Percentiles rank a stretch among this genome's conserved stretches.
These are phyloP conservation scores for Trypanosoma scelopori DNA, from an alignment of 208 protist genomes.

Conservation along the genomic window DNA sequence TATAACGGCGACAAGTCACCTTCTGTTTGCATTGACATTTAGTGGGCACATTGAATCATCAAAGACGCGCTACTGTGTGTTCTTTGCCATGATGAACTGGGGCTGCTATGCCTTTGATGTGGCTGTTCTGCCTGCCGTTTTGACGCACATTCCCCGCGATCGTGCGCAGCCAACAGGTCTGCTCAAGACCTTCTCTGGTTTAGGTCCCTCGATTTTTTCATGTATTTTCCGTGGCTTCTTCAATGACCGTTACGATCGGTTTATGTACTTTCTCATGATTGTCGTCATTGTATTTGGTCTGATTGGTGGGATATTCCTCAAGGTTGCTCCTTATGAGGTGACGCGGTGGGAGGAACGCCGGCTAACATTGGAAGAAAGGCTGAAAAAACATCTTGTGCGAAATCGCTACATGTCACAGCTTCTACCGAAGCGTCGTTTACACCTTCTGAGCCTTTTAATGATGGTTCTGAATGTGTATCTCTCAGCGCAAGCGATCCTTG, in stretches of 20 bases:
- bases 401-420: slow-evolving; percentile 64
- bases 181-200: slow-evolving; percentile 17
- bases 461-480: slow-evolving; percentile 56
- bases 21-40: slow-evolving; percentile 48
- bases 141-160: slow-evolving; percentile 55
- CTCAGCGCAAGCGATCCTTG: slow-evolving; percentile 46
- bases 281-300: slow-evolving; percentile 11
- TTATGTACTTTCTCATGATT: slow-evolving; percentile 23
- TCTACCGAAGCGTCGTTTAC: slow-evolving; percentile 44
- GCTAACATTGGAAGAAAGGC: slow-evolving; percentile 26
- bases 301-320: slow-evolving; percentile 17
- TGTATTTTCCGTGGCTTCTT: slow-evolving; percentile 18
- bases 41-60: slow-evolving; percentile 30
- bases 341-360: slow-evolving; percentile 36
- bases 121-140: slow-evolving; percentile 27
- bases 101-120: slow-evolving; percentile 54
- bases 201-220: slow-evolving; percentile 11
- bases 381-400: slow-evolving; percentile 41
- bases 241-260: slow-evolving; percentile 7
- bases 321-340: slow-evolving; percentile 47
- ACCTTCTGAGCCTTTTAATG: slow-evolving; percentile 32
- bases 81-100: slow-evolving; percentile 51
- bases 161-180: slow-evolving; percentile 29
- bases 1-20: slow-evolving; percentile 21
- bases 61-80: slow-evolving; percentile 33